A percentile compares a stretch with the other conserved stretches of the same genome.
Evolutionary conservation across 768 basidiomycete genomes (phyloP).

Genomic region (Tricholomella constricta): DNA sequence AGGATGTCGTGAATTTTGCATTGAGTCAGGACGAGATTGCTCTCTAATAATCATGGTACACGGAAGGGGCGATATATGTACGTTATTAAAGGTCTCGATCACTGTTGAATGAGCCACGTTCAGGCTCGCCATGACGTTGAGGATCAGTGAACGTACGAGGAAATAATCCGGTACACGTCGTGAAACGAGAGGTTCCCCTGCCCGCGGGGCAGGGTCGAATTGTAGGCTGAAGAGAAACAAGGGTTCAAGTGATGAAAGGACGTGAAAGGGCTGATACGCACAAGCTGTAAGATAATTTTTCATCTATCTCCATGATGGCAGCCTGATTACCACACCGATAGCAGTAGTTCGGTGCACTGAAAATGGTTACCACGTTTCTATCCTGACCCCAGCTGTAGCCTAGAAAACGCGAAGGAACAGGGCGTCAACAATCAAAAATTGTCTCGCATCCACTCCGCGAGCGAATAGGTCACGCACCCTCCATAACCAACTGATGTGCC

Average conservation of each 20-base stretch:
- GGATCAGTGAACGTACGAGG: slow-evolving; percentile 58
- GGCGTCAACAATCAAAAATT: background rate
- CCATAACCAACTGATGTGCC: slow-evolving; percentile 96
- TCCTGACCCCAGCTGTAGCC: slow-evolving; percentile 99
- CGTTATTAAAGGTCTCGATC: slow-evolving; percentile 25
- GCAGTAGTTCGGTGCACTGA: slow-evolving; percentile 99
- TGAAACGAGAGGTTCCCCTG: slow-evolving; percentile 97
- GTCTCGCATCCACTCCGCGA: background rate
- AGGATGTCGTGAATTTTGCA: slow-evolving; percentile 11
- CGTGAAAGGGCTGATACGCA: slow-evolving; percentile 38
- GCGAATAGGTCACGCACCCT: slow-evolving; percentile 57
- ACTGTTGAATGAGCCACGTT: slow-evolving; percentile 14
- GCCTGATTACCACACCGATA: slow-evolving; percentile 99
- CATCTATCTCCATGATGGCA: slow-evolving; percentile 99
- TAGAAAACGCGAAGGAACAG: slow-evolving; percentile 27
- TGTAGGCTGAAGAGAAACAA: slow-evolving; percentile 69
- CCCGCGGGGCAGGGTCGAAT: slow-evolving; percentile 98
- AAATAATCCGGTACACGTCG: slow-evolving; percentile 94
- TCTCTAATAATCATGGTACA: slow-evolving; percentile 28
- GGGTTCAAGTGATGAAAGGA: background rate
- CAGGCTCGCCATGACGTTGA: background rate
- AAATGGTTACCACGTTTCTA: slow-evolving; percentile 98
- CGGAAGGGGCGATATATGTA: slow-evolving; percentile 23
- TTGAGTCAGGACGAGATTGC: slow-evolving; percentile 12
- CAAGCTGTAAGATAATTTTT: slow-evolving; percentile 95